These are phyloP conservation scores for Ogataea hybrid DNA, from an alignment of 1,139 yeast genomes.

Conservation along the genomic window DNA sequence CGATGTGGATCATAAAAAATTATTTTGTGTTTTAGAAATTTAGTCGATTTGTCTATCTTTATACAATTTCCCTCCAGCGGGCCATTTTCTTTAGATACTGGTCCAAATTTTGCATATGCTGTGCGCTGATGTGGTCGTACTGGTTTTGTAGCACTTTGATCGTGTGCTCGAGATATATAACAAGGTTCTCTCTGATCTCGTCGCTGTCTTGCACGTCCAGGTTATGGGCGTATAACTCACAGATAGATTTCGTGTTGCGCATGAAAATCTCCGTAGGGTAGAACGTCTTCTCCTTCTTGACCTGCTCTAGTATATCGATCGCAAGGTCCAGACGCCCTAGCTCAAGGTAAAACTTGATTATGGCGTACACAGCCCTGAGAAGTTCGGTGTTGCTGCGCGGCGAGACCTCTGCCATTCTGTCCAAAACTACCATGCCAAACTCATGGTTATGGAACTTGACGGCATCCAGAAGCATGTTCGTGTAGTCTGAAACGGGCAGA, in stretches of 20 bases:
- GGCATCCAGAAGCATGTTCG: conserved; percentile 11
- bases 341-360: conserved; percentile 20
- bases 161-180: not conserved
- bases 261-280: conserved; percentile 20
- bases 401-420: conserved; percentile 6
- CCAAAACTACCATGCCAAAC: conserved; percentile 8
- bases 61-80: conserved; percentile 5
- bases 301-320: conserved; percentile 20
- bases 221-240: not conserved
- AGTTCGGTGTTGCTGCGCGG: conserved; percentile 19
- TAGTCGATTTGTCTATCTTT: conserved; percentile 1
- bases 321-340: conserved; percentile 18
- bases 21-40: not conserved
- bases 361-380: conserved; percentile 20
- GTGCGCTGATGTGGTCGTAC: not conserved
- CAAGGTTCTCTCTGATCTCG: not conserved
- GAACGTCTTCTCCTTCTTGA: conserved; percentile 19
- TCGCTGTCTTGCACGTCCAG: not conserved
- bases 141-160: conserved; percentile 1
- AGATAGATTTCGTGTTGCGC: conserved; percentile 4
- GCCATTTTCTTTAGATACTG: not conserved
- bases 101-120: conserved; percentile 7
- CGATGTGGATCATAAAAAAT: conserved; percentile 6
- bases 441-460: conserved; percentile 10
- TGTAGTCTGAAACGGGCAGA: conserved; percentile 6